phyloP scores from a whole-genome alignment of 1,284 basidiomycete genomes.

The Moesziomyces aphidis region DNA sequence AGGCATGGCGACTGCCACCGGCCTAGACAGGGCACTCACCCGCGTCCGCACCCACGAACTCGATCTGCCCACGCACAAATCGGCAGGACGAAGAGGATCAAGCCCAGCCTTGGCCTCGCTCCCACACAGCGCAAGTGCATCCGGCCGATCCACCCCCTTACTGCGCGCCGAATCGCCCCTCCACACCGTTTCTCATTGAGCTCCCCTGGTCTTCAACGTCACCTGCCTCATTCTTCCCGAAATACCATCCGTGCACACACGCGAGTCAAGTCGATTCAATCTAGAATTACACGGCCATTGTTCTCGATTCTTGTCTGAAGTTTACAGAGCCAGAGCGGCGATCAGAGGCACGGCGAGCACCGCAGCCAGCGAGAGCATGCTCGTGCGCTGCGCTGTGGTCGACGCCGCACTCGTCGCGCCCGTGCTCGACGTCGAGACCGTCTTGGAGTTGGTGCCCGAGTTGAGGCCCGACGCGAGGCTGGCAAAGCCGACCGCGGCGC shows the following conservation, averaged over 20 bases:
- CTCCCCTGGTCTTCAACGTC: neutral
- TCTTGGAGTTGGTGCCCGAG: constrained; percentile 35
- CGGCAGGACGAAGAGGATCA: constrained; percentile 4
- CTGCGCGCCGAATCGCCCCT: constrained; percentile 14
- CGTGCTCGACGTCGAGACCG: constrained; percentile 22
- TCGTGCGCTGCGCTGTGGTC: neutral
- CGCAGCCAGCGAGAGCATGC: neutral
- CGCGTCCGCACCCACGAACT: constrained; percentile 18
- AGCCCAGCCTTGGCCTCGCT: constrained; percentile 6
- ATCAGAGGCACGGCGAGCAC: constrained; percentile 4
- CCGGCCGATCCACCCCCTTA: constrained; percentile 2
- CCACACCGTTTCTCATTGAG: constrained; percentile 1
- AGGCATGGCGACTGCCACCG: neutral
- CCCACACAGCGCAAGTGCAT: neutral
- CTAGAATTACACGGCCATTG: neutral
- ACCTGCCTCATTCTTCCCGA: neutral
- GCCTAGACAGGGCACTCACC: constrained; percentile 5
- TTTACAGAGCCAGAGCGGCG: constrained; percentile 2
- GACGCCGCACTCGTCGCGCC: constrained; percentile 19
- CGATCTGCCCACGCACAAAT: neutral
- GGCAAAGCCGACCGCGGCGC: constrained; percentile 55
- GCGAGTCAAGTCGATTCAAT: neutral
- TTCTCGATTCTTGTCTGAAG: neutral
- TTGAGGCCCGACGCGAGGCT: constrained; percentile 52
- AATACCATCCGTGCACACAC: neutral